A percentile compares a stretch with the other conserved stretches of the same genome.
These are phyloP conservation scores for Exophiala dermatitidis DNA, from an alignment of 2,329 filamentous ascomycete genomes.

Conservation along the genomic window DNA sequence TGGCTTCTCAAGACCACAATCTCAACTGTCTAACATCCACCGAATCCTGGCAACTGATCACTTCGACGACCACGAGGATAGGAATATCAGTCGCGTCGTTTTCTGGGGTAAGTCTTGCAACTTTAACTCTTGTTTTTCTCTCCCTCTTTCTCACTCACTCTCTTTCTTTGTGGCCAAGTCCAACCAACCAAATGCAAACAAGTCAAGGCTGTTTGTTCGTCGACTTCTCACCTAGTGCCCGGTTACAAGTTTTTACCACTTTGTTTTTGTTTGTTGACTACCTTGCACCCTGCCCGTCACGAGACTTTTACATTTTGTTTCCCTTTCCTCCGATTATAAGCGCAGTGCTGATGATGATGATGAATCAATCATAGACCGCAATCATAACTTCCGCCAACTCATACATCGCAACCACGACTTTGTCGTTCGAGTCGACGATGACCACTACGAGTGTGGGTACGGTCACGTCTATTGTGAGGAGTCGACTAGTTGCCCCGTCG, in stretches of 20 bases:
- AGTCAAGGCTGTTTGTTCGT: background rate
- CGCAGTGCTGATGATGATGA: background rate
- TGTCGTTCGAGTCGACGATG: conserved; percentile 12
- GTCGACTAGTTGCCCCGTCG: background rate
- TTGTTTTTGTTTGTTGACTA: too few relatives aligned
- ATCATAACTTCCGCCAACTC: conserved; percentile 6
- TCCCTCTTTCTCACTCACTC: background rate
- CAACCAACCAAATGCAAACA: background rate
- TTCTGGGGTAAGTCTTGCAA: conserved; percentile 7
- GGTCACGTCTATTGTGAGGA: conserved; percentile 6
- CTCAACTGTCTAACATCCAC: conserved; percentile 12
- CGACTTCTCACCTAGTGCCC: too few relatives aligned
- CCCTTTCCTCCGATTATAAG: too few relatives aligned
- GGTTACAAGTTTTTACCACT: too few relatives aligned
- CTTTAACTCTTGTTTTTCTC: background rate
- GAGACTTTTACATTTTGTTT: too few relatives aligned
- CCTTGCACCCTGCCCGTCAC: too few relatives aligned
- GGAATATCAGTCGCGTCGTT: conserved; percentile 13
- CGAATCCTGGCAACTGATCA: conserved; percentile 19
- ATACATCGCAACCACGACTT: conserved; percentile 9
- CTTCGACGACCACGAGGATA: conserved; percentile 1
- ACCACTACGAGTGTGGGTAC: conserved; percentile 6
- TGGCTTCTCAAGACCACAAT: background rate
- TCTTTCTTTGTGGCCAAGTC: background rate
- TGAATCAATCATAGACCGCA: background rate